Conservation (phyloP, 805 yeast species). For the Hanseniaspora thailandica region DNA sequence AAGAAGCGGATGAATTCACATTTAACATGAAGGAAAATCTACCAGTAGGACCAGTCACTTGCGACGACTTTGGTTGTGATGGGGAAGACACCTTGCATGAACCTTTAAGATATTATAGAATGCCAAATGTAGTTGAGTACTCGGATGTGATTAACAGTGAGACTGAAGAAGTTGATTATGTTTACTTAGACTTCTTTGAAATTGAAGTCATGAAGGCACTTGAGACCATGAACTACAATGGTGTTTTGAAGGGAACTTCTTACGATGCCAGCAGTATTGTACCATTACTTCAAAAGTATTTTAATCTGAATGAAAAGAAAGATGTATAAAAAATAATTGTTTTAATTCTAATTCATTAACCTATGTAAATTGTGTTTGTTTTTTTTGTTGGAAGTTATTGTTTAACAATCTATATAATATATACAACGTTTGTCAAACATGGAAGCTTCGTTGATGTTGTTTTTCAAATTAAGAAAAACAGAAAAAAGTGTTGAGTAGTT, state of each 20-base stretch:
- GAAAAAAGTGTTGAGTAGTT: conserved; percentile 16
- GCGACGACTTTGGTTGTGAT: conserved; percentile 69
- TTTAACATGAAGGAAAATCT: conserved; percentile 23
- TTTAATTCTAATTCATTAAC: not conserved
- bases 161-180: conserved; percentile 44
- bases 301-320: not conserved
- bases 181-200: conserved; percentile 68
- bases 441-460: not conserved
- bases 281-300: not conserved
- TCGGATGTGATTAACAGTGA: conserved; percentile 24
- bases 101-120: conserved; percentile 43
- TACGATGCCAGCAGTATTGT: conserved; percentile 4
- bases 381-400: conserved; percentile 1
- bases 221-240: conserved; percentile 2
- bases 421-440: not conserved
- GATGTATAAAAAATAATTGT: not conserved
- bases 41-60: conserved; percentile 65
- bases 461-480: no score
- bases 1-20: not conserved
- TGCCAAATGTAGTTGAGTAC: conserved; percentile 71
- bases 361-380: conserved; percentile 3
- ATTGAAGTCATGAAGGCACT: conserved; percentile 37
- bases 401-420: conserved; percentile 14
- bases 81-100: conserved; percentile 79
- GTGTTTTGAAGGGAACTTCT: not conserved